Evolutionary conservation across 257 asterid species (phyloP), one percentile per base, ranked within the genome.

Genomic region (Mitragyna speciosa): DNA sequence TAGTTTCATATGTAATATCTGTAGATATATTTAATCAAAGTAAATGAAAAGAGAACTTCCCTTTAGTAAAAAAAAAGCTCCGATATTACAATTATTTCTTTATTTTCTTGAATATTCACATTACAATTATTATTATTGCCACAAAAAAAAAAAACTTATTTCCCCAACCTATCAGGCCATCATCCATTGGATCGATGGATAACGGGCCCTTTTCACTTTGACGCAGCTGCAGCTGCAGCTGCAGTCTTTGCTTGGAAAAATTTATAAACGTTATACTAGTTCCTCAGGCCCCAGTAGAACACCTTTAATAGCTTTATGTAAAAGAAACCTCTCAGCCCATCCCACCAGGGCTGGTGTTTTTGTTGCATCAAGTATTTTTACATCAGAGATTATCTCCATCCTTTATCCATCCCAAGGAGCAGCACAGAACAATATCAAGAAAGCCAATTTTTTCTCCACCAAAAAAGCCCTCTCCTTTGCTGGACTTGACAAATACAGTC

Each of bases 401-500:
- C 81, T 73, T 84, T 22, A 83, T 47, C 89, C 92, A 84, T 49
- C 78, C 82, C 78, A 89, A 58, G 54, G 65, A 74, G 76, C 84
- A 67, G 6, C 94, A 92, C 31, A 88, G 79, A 6, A 80, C 87
- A 45, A 90, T 84, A 75, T 90, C 92, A 4, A 89, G 59, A 70
- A 76, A 86, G 17, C 90, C 94, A n/a, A 89, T 76, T n/a, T 7
- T 80, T 3, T 86, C 87, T 76, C 92, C 94, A 33, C 94, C 89
- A 67, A 87, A 90, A 63, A 79, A 90, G 1, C 77, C 65, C 49
- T 82, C 82, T 20, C 88, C 91, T 74, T 85, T 83, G 72, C 89
- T 83, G 24, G 78, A 61, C 4, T 64, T 52, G 19, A 72, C 79
- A 41, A 83, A 90, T 49, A 86, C 90, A 52, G 83, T 85, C 67